phyloP scores from a whole-genome alignment of 352 stramenopile genomes.

The Globisporangium solare region DNA sequence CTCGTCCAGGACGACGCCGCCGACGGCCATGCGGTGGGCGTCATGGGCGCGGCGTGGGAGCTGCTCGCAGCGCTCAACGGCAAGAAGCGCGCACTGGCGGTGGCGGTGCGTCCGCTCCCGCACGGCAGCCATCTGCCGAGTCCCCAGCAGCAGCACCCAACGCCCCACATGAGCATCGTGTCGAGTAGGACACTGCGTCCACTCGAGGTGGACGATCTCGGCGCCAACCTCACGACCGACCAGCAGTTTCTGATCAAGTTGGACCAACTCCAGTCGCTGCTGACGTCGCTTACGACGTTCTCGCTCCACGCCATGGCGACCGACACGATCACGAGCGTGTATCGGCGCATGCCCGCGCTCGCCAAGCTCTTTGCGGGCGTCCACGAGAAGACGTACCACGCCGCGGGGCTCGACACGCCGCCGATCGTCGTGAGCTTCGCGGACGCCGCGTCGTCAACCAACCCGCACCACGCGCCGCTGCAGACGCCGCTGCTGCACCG shows the following conservation, averaged over 20 bases:
- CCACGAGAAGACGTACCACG: slow-evolving; percentile 29
- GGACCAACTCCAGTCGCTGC: slow-evolving; percentile 55
- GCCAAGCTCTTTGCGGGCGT: slow-evolving; percentile 39
- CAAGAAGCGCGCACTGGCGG: neutral
- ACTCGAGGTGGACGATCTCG: slow-evolving; percentile 5
- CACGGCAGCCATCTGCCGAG: neutral
- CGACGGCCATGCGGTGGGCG: too few species aligned
- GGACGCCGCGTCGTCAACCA: neutral
- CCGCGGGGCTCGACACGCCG: slow-evolving; percentile 28
- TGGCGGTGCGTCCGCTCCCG: slow-evolving; percentile 6
- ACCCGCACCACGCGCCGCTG: slow-evolving; percentile 1
- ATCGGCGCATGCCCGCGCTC: slow-evolving; percentile 38
- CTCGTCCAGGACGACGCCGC: slow-evolving; percentile 42
- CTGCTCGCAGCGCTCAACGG: slow-evolving; percentile 16
- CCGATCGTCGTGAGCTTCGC: slow-evolving; percentile 4
- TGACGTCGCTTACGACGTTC: slow-evolving; percentile 29
- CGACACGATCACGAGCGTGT: slow-evolving; percentile 46
- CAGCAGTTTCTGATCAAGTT: slow-evolving; percentile 64
- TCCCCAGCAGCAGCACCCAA: neutral
- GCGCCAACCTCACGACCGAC: slow-evolving; percentile 32
- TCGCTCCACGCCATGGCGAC: slow-evolving; percentile 46
- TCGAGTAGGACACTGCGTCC: neutral
- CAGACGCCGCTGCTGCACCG: neutral
- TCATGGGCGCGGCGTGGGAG: slow-evolving; percentile 46
- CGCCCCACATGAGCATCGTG: slow-evolving; percentile 4